Evolutionary conservation across 192 early-diverging fungal species (phyloP).

Genomic region (Backusella sp.): DNA sequence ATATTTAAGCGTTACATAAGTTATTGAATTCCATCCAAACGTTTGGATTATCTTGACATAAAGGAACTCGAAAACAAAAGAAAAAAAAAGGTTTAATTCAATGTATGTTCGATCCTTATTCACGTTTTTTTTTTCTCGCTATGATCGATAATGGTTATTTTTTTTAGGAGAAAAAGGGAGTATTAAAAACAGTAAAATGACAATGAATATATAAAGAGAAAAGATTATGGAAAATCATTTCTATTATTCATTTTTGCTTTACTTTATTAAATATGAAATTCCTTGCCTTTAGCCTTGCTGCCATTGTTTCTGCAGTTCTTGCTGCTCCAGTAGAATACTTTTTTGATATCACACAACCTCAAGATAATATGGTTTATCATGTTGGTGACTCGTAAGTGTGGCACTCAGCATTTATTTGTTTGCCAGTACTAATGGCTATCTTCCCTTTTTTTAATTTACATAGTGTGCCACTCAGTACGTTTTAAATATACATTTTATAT

Average conservation of each 20-base stretch:
- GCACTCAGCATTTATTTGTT: not conserved
- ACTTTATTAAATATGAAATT: not conserved
- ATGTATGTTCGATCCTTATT: not conserved
- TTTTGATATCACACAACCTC: not conserved
- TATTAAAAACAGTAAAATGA: not conserved
- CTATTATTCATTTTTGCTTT: not conserved
- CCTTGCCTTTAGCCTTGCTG: not conserved
- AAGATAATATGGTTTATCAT: not conserved
- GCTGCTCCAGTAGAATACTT: not conserved
- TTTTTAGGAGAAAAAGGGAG: not conserved
- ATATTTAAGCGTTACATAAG: not conserved
- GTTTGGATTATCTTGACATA: not conserved
- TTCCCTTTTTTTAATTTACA: not conserved
- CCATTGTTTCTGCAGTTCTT: constrained; percentile 2
- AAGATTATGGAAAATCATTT: not conserved
- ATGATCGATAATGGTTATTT: not conserved
- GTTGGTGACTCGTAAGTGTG: not conserved
- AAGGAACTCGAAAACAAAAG: not conserved
- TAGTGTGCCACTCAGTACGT: not conserved
- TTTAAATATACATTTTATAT: not conserved
- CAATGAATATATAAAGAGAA: not conserved
- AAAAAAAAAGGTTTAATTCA: not conserved
- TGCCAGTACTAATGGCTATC: not conserved
- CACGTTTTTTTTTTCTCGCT: not conserved
- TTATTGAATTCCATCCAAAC: not conserved